These are phyloP conservation scores for Trichophyton verrucosum DNA, from an alignment of 2,329 filamentous ascomycete species.

Conservation along the genomic window DNA sequence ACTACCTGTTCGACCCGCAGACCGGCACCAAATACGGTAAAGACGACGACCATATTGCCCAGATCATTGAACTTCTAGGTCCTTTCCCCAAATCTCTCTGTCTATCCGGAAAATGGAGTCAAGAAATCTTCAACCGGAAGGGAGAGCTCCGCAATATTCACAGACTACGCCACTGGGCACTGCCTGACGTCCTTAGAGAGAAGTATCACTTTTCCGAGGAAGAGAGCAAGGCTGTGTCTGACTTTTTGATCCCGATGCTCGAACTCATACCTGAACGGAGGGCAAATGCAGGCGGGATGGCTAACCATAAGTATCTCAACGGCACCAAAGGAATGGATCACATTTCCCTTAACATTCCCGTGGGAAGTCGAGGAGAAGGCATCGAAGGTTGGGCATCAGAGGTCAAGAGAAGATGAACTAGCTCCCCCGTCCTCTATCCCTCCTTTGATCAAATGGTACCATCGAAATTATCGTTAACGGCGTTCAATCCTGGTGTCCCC, in stretches of 20 bases:
- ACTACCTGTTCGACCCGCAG: slow-evolving; percentile 97
- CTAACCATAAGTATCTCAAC: slow-evolving; percentile 67
- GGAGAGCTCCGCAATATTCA: slow-evolving; percentile 97
- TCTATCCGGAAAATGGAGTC: slow-evolving; percentile 88
- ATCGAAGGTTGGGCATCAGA: slow-evolving; percentile 91
- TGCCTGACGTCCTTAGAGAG: slow-evolving; percentile 83
- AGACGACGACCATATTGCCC: slow-evolving; percentile 97
- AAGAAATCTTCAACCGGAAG: slow-evolving; percentile 97
- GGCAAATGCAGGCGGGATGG: slow-evolving; percentile 94
- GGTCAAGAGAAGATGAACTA: slow-evolving; percentile 59
- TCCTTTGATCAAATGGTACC: background rate
- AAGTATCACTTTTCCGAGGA: slow-evolving; percentile 92
- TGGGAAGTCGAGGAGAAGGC: slow-evolving; percentile 75
- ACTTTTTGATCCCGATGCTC: slow-evolving; percentile 82
- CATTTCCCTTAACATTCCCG: slow-evolving; percentile 59
- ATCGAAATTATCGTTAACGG: background rate
- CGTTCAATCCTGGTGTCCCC: background rate
- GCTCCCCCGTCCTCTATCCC: no score
- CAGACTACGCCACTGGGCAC: slow-evolving; percentile 85
- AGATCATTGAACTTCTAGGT: slow-evolving; percentile 93
- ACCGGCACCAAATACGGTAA: slow-evolving; percentile 98
- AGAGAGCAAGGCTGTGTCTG: slow-evolving; percentile 63
- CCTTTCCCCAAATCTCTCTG: slow-evolving; percentile 87
- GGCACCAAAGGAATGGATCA: slow-evolving; percentile 82
- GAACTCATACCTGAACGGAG: slow-evolving; percentile 77